Evolutionary conservation across 2,329 filamentous ascomycete species (phyloP), one percentile per base, ranked within the genome.

Genomic region (Arthrobotrys sinensis): DNA sequence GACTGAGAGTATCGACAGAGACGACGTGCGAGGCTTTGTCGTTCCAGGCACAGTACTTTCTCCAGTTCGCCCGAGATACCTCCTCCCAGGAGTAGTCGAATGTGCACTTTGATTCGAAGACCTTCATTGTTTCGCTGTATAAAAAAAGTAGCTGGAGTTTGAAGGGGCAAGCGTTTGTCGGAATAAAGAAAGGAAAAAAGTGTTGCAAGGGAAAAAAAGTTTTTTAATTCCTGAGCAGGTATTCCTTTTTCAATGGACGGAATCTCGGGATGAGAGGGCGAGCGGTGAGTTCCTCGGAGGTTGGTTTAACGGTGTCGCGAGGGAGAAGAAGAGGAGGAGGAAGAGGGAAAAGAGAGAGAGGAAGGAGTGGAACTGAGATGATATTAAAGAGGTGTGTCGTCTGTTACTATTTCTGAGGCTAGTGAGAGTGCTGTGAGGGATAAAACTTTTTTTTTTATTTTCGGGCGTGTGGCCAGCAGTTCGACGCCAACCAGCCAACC

Each of bases 61-160:
- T 92, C 96, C 96, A 99, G 88, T 99, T 99, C 84, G 93, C 94
- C 12, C 93, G 94, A 28, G 94, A 97, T 40, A 99, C 96, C 85
- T 98, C 95, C 83, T 97, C 93, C 96, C 96, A 99, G 53, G 95
- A 97, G 88, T 99, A 99, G 87, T 97, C 89, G 86, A 96, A 99
- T 79, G 93, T 94, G 85, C 93, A 93, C 45, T 88, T 87, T 83
- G 93, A 96, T 82, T 93, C 93, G 83, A 98, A 98, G 86, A 98
- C 93, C 89, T 96, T 97, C 96, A 99, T 98, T 45, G 50, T 57
- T 64, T 62, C 45, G 40, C 50, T 48, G 36, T 32, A 65, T 73
- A 65, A 57, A 57, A 34, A 32, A 19, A 55, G 52, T 43, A 43
- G 14, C 21, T 28, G 62, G 76, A 86, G 82, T 4, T 28, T 67